phyloP scores from a whole-genome alignment of 2,329 filamentous ascomycete species.

The Clonostachys rhizophaga region DNA sequence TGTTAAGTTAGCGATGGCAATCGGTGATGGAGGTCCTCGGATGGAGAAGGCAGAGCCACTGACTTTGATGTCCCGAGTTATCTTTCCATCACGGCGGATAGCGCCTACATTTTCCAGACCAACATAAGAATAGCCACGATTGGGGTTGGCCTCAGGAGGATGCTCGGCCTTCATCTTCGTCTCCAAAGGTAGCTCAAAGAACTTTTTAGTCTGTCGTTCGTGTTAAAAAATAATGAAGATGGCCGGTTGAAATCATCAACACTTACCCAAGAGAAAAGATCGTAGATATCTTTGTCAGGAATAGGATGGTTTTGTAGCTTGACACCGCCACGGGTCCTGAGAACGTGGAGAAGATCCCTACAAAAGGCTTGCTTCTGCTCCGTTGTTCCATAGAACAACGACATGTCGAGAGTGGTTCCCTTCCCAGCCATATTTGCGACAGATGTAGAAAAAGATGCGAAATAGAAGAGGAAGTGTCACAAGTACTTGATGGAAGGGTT shows the following conservation, averaged over 20 bases:
- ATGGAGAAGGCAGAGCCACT: background rate
- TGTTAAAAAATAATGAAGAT: too few species aligned
- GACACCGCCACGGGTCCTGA: constrained; percentile 9
- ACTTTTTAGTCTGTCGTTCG: background rate
- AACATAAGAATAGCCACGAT: constrained; percentile 19
- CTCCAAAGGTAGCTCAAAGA: constrained; percentile 11
- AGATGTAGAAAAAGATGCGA: too few species aligned
- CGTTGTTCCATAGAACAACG: constrained; percentile 16
- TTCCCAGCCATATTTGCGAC: background rate
- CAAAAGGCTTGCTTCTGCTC: constrained; percentile 15
- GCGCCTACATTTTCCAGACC: constrained; percentile 17
- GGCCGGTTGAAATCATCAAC: background rate
- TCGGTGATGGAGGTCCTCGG: too few species aligned
- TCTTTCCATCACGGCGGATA: constrained; percentile 14
- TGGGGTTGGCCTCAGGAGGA: constrained; percentile 17
- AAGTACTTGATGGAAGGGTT: too few species aligned
- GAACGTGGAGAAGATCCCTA: constrained; percentile 9
- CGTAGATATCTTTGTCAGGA: constrained; percentile 10
- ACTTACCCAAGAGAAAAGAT: constrained; percentile 10
- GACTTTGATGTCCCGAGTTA: constrained; percentile 2
- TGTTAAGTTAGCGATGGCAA: background rate
- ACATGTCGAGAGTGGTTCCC: constrained; percentile 15
- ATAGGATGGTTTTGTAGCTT: constrained; percentile 17
- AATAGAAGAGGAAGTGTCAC: too few species aligned
- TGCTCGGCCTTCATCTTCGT: constrained; percentile 20